Conservation (phyloP, 768 basidiomycete species). For the Kondoa subrosea region DNA sequence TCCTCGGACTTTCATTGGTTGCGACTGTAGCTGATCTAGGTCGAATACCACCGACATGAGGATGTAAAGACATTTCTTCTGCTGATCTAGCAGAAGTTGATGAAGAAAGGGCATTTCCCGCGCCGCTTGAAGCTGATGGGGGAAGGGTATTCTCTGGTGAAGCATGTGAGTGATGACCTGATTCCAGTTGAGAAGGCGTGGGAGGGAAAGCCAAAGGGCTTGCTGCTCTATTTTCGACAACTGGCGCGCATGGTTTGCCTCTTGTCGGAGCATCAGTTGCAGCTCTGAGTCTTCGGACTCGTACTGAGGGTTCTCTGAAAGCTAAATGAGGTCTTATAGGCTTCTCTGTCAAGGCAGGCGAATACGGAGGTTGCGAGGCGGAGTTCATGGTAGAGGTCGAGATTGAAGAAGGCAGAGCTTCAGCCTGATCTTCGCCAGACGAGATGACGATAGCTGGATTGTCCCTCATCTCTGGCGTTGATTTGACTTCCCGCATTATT, state of each 20-base stretch:
- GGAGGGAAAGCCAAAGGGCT: not conserved
- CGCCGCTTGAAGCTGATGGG: too few relatives aligned
- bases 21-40: not conserved
- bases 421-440: not conserved
- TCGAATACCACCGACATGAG: not conserved
- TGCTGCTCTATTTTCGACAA: not conserved
- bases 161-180: not conserved
- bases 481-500: too few relatives aligned
- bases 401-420: not conserved
- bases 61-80: not conserved
- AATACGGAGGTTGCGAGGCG: not conserved
- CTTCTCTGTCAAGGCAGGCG: not conserved
- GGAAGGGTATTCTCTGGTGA: not conserved
- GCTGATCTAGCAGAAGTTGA: not conserved
- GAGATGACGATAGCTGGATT: too few relatives aligned
- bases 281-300: not conserved
- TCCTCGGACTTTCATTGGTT: not conserved
- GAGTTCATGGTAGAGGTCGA: not conserved
- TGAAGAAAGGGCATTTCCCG: too few relatives aligned
- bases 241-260: not conserved
- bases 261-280: not conserved
- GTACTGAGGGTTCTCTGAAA: not conserved
- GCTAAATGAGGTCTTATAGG: not conserved
- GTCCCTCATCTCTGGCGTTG: too few relatives aligned
- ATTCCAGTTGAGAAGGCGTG: not conserved